Evolutionary conservation across 1,284 basidiomycete species (phyloP), one percentile per base, ranked within the genome.

Genomic region (Sporisorium reilianum): DNA sequence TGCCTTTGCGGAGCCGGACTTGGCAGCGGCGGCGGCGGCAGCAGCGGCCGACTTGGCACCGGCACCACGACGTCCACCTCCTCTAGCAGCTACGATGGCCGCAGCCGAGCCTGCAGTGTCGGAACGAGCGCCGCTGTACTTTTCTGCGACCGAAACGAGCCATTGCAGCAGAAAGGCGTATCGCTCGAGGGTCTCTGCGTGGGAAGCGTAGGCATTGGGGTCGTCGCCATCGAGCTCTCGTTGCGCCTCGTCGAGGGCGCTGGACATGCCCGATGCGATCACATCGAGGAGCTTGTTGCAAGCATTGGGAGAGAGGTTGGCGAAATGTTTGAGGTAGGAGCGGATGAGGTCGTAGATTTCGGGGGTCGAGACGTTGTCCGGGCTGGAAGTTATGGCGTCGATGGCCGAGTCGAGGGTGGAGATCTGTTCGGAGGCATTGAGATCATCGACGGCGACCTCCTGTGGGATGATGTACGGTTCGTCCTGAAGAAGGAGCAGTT

Each of bases 131-230:
- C 71, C 65, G 46, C 70, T 64, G 64, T 80, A 64, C 55, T 79
- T 78, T 41, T 84, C 83, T 18, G 81, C 76, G 5, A 74, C 61
- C 12, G 66, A 64, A 36, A 83, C 72, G 40, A 83, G 65, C 81
- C 80, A 84, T 44, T 84, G 80, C 2, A 84, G 66, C 22, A 80
- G 71, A 58, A 84, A 84, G 8, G 79, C 82, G 48, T 72, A 82
- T 40, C 71, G 75, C 64, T 84, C 80, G 23, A 84, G 65, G 11
- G 76, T 65, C 22, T 79, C 69, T 30, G 76, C 69, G 26, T 80
- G 78, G 9, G 64, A 67, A 14, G 71, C 53, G 49, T 79, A 78
- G 25, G 75, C 70, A 32, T 70, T 73, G 3, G 68, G 65, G 23
- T 76, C 73, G 40, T 73, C 66, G 14, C 61, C 65, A 22, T 81